Evolutionary conservation across 23 red algal species (phyloP).

Genomic region (Gracilaria vermiculophylla): DNA sequence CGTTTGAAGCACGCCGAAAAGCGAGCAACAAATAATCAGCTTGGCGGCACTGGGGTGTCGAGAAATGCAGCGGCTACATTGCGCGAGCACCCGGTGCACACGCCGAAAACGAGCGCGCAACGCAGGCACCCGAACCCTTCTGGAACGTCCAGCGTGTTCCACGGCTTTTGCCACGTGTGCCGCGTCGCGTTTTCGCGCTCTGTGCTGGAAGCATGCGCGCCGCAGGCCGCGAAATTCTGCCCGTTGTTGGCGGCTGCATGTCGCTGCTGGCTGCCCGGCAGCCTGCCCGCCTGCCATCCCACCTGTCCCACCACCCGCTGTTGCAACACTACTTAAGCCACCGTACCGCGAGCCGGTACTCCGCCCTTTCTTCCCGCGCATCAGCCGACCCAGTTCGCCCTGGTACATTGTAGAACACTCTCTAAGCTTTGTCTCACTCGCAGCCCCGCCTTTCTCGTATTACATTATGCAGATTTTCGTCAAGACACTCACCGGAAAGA

Average conservation of each 20-base stretch:
- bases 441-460: constrained; percentile 21
- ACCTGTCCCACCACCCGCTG: not conserved
- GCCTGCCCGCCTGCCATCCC: not conserved
- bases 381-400: constrained; percentile 18
- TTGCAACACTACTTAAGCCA: constrained; percentile 29
- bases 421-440: constrained; percentile 66
- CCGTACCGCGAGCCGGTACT: not conserved
- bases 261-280: not conserved
- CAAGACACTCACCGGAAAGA: constrained; percentile 94
- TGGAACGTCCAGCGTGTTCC: constrained; percentile 23
- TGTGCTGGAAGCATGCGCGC: constrained; percentile 16
- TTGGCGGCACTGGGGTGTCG: not conserved
- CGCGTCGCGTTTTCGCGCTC: not conserved
- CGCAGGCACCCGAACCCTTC: not conserved
- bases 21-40: not conserved
- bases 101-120: no score
- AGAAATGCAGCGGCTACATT: not conserved
- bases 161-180: not conserved
- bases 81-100: no score
- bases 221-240: not conserved
- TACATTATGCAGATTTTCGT: constrained; percentile 90
- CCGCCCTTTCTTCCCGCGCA: not conserved
- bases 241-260: not conserved
- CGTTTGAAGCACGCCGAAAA: not conserved
- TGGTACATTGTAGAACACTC: constrained; percentile 60